Percentiles rank a stretch among this genome's conserved stretches.
Conservation (phyloP, 192 early-diverging fungal genomes). For the Dimargaris verticillata region DNA sequence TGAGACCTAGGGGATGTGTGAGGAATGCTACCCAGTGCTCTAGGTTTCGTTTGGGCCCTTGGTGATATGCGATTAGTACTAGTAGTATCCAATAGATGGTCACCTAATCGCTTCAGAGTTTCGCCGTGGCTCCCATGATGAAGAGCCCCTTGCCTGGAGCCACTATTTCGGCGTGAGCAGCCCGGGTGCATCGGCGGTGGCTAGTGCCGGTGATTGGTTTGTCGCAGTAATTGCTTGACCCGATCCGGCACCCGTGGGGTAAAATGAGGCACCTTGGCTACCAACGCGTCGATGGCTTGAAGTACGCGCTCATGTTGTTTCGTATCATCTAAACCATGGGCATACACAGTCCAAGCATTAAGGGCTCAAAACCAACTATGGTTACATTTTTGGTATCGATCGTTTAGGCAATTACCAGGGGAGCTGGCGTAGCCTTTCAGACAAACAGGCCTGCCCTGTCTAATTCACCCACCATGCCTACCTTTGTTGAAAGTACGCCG, state of each 20-base stretch:
- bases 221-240: slow-evolving; percentile 28
- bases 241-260: slow-evolving; percentile 33
- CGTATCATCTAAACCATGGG: neutral
- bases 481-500: slow-evolving; percentile 5
- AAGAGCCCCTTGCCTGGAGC: too few relatives aligned
- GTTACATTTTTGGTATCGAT: neutral
- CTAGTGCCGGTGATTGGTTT: neutral
- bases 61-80: too few relatives aligned
- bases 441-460: neutral
- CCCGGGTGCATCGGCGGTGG: too few relatives aligned
- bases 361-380: neutral
- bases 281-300: slow-evolving; percentile 12
- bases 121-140: too few relatives aligned
- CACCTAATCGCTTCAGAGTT: too few relatives aligned
- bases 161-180: too few relatives aligned
- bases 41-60: too few relatives aligned
- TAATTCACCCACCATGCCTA: neutral
- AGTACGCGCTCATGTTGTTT: neutral
- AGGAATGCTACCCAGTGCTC: too few relatives aligned
- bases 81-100: too few relatives aligned
- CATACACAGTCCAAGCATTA: neutral
- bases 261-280: slow-evolving; percentile 19
- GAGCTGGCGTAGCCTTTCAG: too few relatives aligned
- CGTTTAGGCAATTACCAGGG: neutral
- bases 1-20: too few relatives aligned